Conservation (phyloP, 139 green algal genomes). For the Chlamydomonas applanata region DNA sequence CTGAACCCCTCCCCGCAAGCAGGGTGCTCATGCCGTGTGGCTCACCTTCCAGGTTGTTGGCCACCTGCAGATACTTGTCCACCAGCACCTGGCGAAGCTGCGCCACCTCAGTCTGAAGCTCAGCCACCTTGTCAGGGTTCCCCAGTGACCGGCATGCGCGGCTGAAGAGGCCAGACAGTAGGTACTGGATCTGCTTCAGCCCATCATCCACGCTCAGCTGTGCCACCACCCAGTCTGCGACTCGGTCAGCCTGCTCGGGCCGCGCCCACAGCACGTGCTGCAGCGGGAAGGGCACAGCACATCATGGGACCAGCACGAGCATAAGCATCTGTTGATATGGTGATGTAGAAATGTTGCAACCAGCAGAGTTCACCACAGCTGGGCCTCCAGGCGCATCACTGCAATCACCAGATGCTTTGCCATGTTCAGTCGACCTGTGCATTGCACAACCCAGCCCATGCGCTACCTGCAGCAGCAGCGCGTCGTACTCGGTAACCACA, state of each 20-base stretch:
- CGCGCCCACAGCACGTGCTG: slow-evolving; percentile 86
- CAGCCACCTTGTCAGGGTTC: slow-evolving; percentile 26
- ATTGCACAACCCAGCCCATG: too few species aligned
- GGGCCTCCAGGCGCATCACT: too few species aligned
- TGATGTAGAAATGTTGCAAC: too few species aligned
- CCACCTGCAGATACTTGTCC: slow-evolving; percentile 57
- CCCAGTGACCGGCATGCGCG: slow-evolving; percentile 66
- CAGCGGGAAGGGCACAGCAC: too few species aligned
- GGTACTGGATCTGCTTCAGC: slow-evolving; percentile 69
- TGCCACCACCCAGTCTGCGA: slow-evolving; percentile 78
- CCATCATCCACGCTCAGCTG: slow-evolving; percentile 71
- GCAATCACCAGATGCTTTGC: too few species aligned
- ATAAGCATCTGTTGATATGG: too few species aligned
- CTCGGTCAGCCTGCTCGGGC: slow-evolving; percentile 69
- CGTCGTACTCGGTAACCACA: slow-evolving; percentile 73
- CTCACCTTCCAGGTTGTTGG: slow-evolving; percentile 49
- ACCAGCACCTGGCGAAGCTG: slow-evolving; percentile 58
- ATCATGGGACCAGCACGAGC: too few species aligned
- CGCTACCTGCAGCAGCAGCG: slow-evolving; percentile 75
- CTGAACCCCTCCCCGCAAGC: too few species aligned
- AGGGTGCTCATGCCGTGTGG: too few species aligned
- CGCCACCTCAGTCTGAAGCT: slow-evolving; percentile 49
- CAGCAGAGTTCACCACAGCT: too few species aligned
- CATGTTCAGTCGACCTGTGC: too few species aligned
- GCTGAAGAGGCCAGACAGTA: slow-evolving; percentile 70